These are phyloP conservation scores for Dioscorea zingiberensis DNA, from an alignment of 106 monocot genomes.

Conservation along the genomic window DNA sequence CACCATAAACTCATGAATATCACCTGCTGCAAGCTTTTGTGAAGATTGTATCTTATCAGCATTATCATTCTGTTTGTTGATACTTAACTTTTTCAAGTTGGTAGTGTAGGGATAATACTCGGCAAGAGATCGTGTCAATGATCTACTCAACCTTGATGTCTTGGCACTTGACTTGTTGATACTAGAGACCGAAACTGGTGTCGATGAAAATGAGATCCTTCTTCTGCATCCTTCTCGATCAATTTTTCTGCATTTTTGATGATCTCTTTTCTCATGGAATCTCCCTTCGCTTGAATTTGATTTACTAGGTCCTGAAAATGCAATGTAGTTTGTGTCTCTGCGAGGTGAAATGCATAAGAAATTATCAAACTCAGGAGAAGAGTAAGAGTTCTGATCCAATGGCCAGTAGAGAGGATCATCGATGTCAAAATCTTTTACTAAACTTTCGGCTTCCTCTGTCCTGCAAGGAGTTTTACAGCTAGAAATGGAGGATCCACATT, in stretches of 20 bases:
- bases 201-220: constrained; percentile 9
- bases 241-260: constrained; percentile 3
- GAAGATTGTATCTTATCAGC: background rate
- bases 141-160: constrained; percentile 26
- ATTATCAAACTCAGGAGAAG: constrained; percentile 26
- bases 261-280: constrained; percentile 19
- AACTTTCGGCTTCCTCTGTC: background rate
- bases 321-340: background rate
- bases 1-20: constrained; percentile 8
- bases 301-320: background rate
- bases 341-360: constrained; percentile 51
- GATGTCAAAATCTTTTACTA: constrained; percentile 6
- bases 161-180: constrained; percentile 2
- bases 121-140: constrained; percentile 6
- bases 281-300: constrained; percentile 17
- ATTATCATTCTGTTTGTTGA: background rate
- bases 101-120: background rate
- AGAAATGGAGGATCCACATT: constrained; percentile 5
- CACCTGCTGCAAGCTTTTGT: constrained; percentile 19
- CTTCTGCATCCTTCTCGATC: constrained; percentile 6
- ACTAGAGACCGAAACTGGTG: background rate
- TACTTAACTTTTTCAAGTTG: constrained; percentile 6
- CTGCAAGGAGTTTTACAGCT: background rate
- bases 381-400: constrained; percentile 37
- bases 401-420: constrained; percentile 70